Percentiles rank a stretch among this genome's conserved stretches.
Evolutionary conservation across 2,329 filamentous ascomycete genomes (phyloP).

Genomic region (Aspergillus cejpii): DNA sequence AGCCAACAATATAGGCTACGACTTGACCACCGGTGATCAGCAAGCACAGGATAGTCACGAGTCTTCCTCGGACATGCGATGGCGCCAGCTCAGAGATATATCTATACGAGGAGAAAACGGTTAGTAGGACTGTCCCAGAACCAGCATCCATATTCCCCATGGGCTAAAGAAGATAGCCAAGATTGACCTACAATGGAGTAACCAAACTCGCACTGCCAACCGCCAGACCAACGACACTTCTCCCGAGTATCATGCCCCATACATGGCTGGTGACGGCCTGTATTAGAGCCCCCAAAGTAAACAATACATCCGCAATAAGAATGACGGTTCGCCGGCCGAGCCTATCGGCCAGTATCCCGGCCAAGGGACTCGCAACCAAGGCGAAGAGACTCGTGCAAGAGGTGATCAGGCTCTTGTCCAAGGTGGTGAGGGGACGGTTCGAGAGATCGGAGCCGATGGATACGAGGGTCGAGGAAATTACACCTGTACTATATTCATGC

Average conservation of each 20-base stretch:
- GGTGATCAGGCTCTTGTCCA: slow-evolving; percentile 55
- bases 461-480: slow-evolving; percentile 56
- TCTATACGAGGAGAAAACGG: slow-evolving; percentile 22
- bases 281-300: slow-evolving; percentile 40
- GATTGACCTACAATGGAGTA: slow-evolving; percentile 56
- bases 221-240: slow-evolving; percentile 44
- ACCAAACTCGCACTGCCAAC: slow-evolving; percentile 60
- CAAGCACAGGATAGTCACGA: slow-evolving; percentile 75
- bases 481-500: slow-evolving; percentile 46
- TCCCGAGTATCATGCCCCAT: slow-evolving; percentile 43
- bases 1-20: slow-evolving; percentile 78
- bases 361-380: slow-evolving; percentile 50
- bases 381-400: slow-evolving; percentile 53
- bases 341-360: slow-evolving; percentile 48
- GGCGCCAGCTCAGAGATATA: slow-evolving; percentile 86
- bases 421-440: slow-evolving; percentile 43
- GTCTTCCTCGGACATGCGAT: slow-evolving; percentile 63
- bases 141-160: no score
- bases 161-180: background rate
- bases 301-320: slow-evolving; percentile 42
- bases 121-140: no score
- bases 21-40: slow-evolving; percentile 87
- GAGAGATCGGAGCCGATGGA: slow-evolving; percentile 51
- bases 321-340: slow-evolving; percentile 45
- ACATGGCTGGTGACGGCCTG: slow-evolving; percentile 39